These are phyloP conservation scores for Larix sibirica DNA, from an alignment of 83 land plant species.

Conservation along the genomic window DNA sequence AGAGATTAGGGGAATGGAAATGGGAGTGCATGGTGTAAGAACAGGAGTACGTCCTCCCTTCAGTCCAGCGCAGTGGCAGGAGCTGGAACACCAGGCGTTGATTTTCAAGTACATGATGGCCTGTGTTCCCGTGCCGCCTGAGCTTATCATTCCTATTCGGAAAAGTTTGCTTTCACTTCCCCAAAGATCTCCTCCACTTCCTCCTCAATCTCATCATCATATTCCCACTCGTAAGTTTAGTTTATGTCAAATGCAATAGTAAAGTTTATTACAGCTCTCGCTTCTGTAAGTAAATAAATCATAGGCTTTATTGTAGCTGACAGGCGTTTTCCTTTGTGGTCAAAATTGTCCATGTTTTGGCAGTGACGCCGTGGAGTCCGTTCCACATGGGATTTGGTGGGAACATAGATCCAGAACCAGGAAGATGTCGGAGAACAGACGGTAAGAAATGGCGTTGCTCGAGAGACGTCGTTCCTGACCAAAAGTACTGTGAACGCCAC, in stretches of 20 bases:
- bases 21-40: not conserved
- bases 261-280: no score
- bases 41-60: constrained; percentile 35
- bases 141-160: constrained; percentile 51
- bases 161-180: constrained; percentile 36
- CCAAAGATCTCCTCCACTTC: not conserved
- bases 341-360: not conserved
- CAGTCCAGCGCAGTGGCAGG: constrained; percentile 64
- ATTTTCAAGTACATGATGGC: constrained; percentile 64
- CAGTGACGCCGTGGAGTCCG: constrained; percentile 14
- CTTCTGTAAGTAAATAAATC: no score
- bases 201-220: constrained; percentile 23
- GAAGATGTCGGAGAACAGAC: constrained; percentile 62
- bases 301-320: no score
- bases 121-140: constrained; percentile 58
- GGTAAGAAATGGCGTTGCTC: constrained; percentile 71
- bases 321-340: not conserved
- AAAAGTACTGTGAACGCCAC: constrained; percentile 67
- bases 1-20: not conserved
- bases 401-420: constrained; percentile 52
- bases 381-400: constrained; percentile 34
- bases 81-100: constrained; percentile 66
- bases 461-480: constrained; percentile 58
- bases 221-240: constrained; percentile 39
- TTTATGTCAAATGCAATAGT: not conserved